These are phyloP conservation scores for Apiotrichum veenhuisii DNA, from an alignment of 1,284 basidiomycete species.

Conservation along the genomic window DNA sequence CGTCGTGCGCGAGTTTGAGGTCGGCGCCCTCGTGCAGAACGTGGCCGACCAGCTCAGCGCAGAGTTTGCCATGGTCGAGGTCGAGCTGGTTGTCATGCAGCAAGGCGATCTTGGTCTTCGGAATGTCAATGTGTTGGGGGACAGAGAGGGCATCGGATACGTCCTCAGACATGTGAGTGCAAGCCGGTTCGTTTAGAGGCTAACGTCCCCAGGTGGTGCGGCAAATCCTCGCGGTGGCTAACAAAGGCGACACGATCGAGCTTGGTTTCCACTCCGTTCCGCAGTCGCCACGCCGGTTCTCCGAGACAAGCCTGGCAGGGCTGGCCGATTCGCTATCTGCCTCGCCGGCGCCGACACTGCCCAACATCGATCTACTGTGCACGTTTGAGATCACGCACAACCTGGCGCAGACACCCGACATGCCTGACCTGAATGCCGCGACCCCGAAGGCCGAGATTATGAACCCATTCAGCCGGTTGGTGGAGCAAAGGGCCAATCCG, in stretches of 20 bases:
- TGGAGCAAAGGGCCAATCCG: constrained; percentile 36
- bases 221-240: constrained; percentile 68
- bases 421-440: constrained; percentile 27
- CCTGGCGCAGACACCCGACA: constrained; percentile 27
- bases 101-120: constrained; percentile 80
- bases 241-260: constrained; percentile 76
- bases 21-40: constrained; percentile 67
- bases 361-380: constrained; percentile 46
- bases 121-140: constrained; percentile 75
- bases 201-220: constrained; percentile 64
- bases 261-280: constrained; percentile 70
- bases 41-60: constrained; percentile 81
- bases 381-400: constrained; percentile 59
- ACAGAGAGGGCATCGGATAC: constrained; percentile 77
- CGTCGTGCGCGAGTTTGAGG: constrained; percentile 54
- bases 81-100: constrained; percentile 84
- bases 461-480: constrained; percentile 37
- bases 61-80: constrained; percentile 71
- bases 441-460: constrained; percentile 42
- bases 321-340: not conserved
- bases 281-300: constrained; percentile 36
- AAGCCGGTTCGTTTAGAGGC: not conserved
- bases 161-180: constrained; percentile 68
- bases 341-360: constrained; percentile 6
- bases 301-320: constrained; percentile 1